These are phyloP conservation scores for Orychophragmus violaceus DNA, from an alignment of 345 rosid species.

Conservation along the genomic window DNA sequence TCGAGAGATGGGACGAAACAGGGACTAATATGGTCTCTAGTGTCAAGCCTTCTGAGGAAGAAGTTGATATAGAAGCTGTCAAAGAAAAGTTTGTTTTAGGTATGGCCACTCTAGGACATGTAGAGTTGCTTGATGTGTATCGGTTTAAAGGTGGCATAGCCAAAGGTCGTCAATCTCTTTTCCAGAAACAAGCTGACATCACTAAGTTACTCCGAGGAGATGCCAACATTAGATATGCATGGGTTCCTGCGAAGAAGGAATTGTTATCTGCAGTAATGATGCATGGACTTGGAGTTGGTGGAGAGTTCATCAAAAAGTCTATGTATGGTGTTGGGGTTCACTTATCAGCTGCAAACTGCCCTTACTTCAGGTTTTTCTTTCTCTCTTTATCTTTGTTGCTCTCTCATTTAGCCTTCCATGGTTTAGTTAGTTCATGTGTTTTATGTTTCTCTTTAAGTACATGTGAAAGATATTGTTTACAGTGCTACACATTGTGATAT, in stretches of 20 bases:
- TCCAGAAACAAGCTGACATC: slow-evolving; percentile 67
- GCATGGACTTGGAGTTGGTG: slow-evolving; percentile 66
- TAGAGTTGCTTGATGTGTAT: slow-evolving; percentile 39
- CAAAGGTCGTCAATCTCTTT: slow-evolving; percentile 53
- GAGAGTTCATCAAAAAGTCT: slow-evolving; percentile 32
- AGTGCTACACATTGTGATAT: slow-evolving; percentile 76
- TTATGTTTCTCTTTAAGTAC: slow-evolving; percentile 9
- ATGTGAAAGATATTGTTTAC: slow-evolving; percentile 30
- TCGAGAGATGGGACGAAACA: slow-evolving; percentile 31
- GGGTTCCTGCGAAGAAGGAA: slow-evolving; percentile 66
- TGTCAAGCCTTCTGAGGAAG: slow-evolving; percentile 23
- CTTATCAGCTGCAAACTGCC: slow-evolving; percentile 47
- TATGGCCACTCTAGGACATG: slow-evolving; percentile 36
- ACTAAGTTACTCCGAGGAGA: slow-evolving; percentile 54
- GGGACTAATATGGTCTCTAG: slow-evolving; percentile 1
- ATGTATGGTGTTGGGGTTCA: slow-evolving; percentile 66
- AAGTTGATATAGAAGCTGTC: slow-evolving; percentile 38
- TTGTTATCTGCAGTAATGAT: slow-evolving; percentile 34
- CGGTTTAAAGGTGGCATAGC: slow-evolving; percentile 33
- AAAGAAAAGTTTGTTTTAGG: slow-evolving; percentile 48
- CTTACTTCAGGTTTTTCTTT: slow-evolving; percentile 47
- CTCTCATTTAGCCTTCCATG: background rate
- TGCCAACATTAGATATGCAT: slow-evolving; percentile 70
- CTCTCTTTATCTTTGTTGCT: background rate
- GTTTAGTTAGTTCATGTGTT: background rate